phyloP scores from a whole-genome alignment of 2,329 filamentous ascomycete genomes.

The Aureobasidium musti region DNA sequence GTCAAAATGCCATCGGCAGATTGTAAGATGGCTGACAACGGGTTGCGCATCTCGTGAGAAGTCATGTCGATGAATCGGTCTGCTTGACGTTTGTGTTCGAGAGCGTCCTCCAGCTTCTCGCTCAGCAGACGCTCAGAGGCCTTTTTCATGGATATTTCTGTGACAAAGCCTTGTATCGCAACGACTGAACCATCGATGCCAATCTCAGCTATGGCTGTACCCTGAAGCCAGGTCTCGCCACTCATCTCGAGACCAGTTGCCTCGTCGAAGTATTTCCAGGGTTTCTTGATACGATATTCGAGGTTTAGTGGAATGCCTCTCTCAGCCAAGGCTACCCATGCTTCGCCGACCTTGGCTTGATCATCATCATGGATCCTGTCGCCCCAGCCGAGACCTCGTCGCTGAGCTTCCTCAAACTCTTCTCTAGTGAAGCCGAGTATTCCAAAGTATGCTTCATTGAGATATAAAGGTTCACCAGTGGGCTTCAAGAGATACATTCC shows the following conservation, averaged over 20 bases:
- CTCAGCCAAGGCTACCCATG: constrained; percentile 40
- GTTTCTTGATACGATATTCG: constrained; percentile 45
- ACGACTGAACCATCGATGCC: constrained; percentile 37
- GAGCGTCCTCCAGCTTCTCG: constrained; percentile 41
- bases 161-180: constrained; percentile 40
- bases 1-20: constrained; percentile 49
- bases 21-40: constrained; percentile 49
- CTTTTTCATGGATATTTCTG: constrained; percentile 42
- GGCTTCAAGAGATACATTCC: constrained; percentile 44
- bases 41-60: constrained; percentile 47
- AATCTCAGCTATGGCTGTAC: constrained; percentile 40
- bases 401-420: constrained; percentile 30
- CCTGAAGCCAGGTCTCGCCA: constrained; percentile 40
- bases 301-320: constrained; percentile 41
- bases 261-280: constrained; percentile 40
- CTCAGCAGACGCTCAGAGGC: constrained; percentile 39
- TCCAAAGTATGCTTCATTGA: constrained; percentile 46
- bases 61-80: constrained; percentile 46
- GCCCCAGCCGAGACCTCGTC: constrained; percentile 38
- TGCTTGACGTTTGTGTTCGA: constrained; percentile 43
- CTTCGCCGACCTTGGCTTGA: constrained; percentile 37
- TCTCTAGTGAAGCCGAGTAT: constrained; percentile 39
- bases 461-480: constrained; percentile 43
- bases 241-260: constrained; percentile 36
- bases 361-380: constrained; percentile 39